phyloP scores from a whole-genome alignment of 2,329 filamentous ascomycete genomes.

The Capronia coronata region DNA sequence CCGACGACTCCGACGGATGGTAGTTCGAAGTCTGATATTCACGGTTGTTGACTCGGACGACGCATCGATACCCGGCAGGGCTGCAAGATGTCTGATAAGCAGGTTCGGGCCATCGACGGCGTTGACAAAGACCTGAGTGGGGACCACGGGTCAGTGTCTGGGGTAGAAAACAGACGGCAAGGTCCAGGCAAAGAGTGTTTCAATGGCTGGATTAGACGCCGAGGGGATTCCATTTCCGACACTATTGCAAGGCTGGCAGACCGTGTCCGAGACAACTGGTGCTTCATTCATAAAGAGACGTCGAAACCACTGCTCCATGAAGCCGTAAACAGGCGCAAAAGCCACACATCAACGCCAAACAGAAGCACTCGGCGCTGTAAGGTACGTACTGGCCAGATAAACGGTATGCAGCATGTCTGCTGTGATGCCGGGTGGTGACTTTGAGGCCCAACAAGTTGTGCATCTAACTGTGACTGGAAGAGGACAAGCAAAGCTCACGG shows the following conservation, averaged over 20 bases:
- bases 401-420: slow-evolving; percentile 29
- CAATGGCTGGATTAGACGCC: neutral
- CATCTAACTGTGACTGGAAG: slow-evolving; percentile 15
- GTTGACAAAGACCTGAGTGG: slow-evolving; percentile 75
- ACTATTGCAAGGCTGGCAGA: slow-evolving; percentile 15
- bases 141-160: slow-evolving; percentile 17
- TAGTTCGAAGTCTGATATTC: slow-evolving; percentile 88
- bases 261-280: slow-evolving; percentile 8
- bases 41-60: slow-evolving; percentile 90
- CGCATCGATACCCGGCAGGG: slow-evolving; percentile 67
- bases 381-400: slow-evolving; percentile 28
- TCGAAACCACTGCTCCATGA: neutral
- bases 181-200: neutral
- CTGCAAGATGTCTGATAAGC: slow-evolving; percentile 68
- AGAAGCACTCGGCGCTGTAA: slow-evolving; percentile 6
- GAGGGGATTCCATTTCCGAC: neutral
- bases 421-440: slow-evolving; percentile 1
- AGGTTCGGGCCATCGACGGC: slow-evolving; percentile 88
- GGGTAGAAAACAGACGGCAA: slow-evolving; percentile 3
- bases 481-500: slow-evolving; percentile 4
- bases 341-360: slow-evolving; percentile 11
- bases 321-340: slow-evolving; percentile 5
- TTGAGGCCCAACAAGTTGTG: slow-evolving; percentile 20
- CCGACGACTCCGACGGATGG: slow-evolving; percentile 74
- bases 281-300: slow-evolving; percentile 5